Conservation (phyloP, 2,329 filamentous ascomycete genomes). For the Diaporthe vaccinii region DNA sequence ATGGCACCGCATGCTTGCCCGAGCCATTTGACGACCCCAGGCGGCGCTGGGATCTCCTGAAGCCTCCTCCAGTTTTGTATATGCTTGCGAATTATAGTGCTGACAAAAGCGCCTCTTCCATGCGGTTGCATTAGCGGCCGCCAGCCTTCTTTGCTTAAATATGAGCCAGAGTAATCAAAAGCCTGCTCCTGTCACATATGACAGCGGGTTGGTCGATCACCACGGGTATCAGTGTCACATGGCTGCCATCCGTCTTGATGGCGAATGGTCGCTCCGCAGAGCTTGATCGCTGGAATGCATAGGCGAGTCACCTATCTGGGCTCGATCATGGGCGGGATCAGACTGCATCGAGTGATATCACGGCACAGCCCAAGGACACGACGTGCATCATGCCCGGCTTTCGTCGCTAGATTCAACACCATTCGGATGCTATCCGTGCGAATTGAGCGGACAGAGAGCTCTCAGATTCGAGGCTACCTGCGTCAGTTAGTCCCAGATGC, state of each 20-base stretch:
- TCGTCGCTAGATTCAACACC: not conserved
- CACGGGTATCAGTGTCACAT: not conserved
- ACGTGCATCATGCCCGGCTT: slow-evolving; percentile 11
- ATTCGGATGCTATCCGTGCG: slow-evolving; percentile 22
- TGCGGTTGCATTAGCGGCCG: slow-evolving; percentile 23
- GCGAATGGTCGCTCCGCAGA: not conserved
- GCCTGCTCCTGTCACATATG: slow-evolving; percentile 9
- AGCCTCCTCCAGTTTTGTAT: slow-evolving; percentile 2
- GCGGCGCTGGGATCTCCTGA: not conserved
- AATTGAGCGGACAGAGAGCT: not conserved
- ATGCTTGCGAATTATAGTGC: slow-evolving; percentile 29
- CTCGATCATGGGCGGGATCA: slow-evolving; percentile 9
- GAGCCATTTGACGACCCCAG: not conserved
- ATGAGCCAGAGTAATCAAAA: slow-evolving; percentile 18
- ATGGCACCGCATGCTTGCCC: not conserved
- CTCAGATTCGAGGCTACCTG: slow-evolving; percentile 38
- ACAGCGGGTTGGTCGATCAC: slow-evolving; percentile 1
- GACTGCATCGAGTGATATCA: not conserved
- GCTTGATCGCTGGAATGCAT: not conserved
- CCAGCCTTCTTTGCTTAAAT: slow-evolving; percentile 2
- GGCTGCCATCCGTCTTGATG: not conserved
- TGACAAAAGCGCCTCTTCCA: not conserved
- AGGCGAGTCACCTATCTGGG: slow-evolving; percentile 36
- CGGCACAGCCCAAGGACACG: not conserved
- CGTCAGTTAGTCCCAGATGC: slow-evolving; percentile 36